These are phyloP conservation scores for Protomyces macrosporus DNA, from an alignment of 1,139 yeast genomes.

Conservation along the genomic window DNA sequence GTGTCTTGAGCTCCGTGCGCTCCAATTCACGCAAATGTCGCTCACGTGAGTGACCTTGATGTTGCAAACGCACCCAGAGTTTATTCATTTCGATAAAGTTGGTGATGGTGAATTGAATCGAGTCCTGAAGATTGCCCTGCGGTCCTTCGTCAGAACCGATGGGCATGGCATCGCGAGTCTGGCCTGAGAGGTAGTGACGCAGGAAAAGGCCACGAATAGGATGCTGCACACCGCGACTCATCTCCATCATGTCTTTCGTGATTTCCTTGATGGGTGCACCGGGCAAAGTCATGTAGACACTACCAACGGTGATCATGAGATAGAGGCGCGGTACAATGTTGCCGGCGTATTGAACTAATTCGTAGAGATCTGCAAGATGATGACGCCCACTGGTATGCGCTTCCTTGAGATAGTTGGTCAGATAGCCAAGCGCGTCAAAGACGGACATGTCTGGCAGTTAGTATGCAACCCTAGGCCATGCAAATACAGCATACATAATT, in stretches of 20 bases:
- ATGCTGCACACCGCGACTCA: slow-evolving; percentile 97
- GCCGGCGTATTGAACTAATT: slow-evolving; percentile 82
- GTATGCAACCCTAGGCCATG: neutral
- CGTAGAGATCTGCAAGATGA: slow-evolving; percentile 85
- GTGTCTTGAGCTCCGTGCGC: slow-evolving; percentile 79
- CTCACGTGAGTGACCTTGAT: slow-evolving; percentile 88
- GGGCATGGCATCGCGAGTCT: slow-evolving; percentile 70
- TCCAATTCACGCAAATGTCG: slow-evolving; percentile 69
- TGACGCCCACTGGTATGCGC: slow-evolving; percentile 55
- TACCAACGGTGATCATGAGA: slow-evolving; percentile 91
- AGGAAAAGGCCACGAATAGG: slow-evolving; percentile 81
- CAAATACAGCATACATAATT: slow-evolving; percentile 55
- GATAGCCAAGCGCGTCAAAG: slow-evolving; percentile 71
- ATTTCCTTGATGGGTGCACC: slow-evolving; percentile 82
- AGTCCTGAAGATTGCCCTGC: slow-evolving; percentile 53
- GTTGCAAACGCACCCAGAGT: slow-evolving; percentile 92
- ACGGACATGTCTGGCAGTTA: slow-evolving; percentile 43
- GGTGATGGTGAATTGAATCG: slow-evolving; percentile 67
- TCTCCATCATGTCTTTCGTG: slow-evolving; percentile 93
- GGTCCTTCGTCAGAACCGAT: slow-evolving; percentile 35
- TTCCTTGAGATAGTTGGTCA: slow-evolving; percentile 60
- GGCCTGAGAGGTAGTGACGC: slow-evolving; percentile 80
- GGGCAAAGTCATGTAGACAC: slow-evolving; percentile 46
- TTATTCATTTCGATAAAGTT: slow-evolving; percentile 97
- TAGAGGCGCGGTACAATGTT: slow-evolving; percentile 87